Base-by-base conservation (phyloP, 2,329 filamentous ascomycete species). In the Aspergillus calidoustus region DNA sequence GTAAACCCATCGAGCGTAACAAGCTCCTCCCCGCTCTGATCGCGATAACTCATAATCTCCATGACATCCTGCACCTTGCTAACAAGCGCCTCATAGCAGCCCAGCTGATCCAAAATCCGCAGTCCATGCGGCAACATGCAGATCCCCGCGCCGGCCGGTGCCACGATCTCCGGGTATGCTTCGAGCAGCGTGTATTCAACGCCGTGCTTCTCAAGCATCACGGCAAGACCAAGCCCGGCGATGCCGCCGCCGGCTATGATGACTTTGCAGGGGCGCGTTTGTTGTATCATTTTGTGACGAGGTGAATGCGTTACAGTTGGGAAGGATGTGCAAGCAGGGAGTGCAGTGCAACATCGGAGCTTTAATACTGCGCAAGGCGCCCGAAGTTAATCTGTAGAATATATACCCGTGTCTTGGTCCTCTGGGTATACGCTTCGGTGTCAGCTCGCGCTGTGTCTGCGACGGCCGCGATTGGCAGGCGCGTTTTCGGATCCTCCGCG, bases 151-250 rank as follows among this genome's bases (percentile, higher is more conserved):
- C 31, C 34, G 7, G 41, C 19, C 31, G 23, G 19, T 4, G 51
- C 31, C 5, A 43, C 51, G 6, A 54, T 7, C 7, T 54, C 34
- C 3, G 31, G 17, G 13, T 54, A 43, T 17, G 19, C 41, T 30
- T 54, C 51, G 9, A 54, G 51, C 4, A 54, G 51, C 13, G 15
- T 38, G 34, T 44, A 54, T 9, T 54, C 51, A 17, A 54, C 22
- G 38, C 51, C 51, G 34, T 44, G 22, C 11, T 38, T 43, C 51
- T 54, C 51, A 13, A 54, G 51, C 34, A 44, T 44, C 19, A 44
- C 4, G 9, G 51, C 51, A 5, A 54, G 51, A 7, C 38, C 22
- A 9, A 54, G 51, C 1, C 51, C 51, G 11, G 51, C 34, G n/a
- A 54, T 23, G 7, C 51, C 51, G 19, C 34, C 51, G 22, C 51